Conservation (phyloP, 495 filamentous ascomycete genomes). For the Aspergillus kassunensis region DNA sequence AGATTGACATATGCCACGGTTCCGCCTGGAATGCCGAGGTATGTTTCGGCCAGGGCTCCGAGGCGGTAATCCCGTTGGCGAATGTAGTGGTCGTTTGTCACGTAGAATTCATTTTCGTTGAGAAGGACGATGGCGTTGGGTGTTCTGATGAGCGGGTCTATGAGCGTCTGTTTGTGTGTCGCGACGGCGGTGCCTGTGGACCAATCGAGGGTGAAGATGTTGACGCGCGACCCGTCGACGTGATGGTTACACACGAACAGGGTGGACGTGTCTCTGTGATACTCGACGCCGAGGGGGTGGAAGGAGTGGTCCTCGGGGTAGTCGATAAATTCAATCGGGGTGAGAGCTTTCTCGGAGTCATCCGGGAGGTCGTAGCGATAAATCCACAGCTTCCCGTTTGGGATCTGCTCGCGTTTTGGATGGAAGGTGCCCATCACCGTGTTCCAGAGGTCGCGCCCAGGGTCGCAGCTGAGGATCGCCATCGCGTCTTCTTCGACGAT, state of each 20-base stretch:
- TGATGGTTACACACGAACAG: conserved; percentile 30
- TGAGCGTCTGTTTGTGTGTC: conserved; percentile 27
- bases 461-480: conserved; percentile 40
- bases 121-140: conserved; percentile 48
- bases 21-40: conserved; percentile 29
- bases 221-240: conserved; percentile 38
- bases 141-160: conserved; percentile 32
- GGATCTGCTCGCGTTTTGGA: conserved; percentile 8
- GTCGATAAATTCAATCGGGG: conserved; percentile 27
- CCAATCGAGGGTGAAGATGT: conserved; percentile 45
- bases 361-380: conserved; percentile 29
- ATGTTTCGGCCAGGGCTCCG: conserved; percentile 31
- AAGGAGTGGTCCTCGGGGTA: conserved; percentile 29
- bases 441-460: conserved; percentile 43
- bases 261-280: conserved; percentile 27
- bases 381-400: conserved; percentile 31
- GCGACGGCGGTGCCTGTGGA: conserved; percentile 16
- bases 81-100: conserved; percentile 51
- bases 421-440: conserved; percentile 44
- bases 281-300: conserved; percentile 46
- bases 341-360: conserved; percentile 21
- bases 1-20: conserved; percentile 38
- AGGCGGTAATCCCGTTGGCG: conserved; percentile 12
- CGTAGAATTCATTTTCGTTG: conserved; percentile 40
- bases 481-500: conserved; percentile 31